Conservation (phyloP, 306 rosid genomes). For the Dalbergia cochinchinensis region DNA sequence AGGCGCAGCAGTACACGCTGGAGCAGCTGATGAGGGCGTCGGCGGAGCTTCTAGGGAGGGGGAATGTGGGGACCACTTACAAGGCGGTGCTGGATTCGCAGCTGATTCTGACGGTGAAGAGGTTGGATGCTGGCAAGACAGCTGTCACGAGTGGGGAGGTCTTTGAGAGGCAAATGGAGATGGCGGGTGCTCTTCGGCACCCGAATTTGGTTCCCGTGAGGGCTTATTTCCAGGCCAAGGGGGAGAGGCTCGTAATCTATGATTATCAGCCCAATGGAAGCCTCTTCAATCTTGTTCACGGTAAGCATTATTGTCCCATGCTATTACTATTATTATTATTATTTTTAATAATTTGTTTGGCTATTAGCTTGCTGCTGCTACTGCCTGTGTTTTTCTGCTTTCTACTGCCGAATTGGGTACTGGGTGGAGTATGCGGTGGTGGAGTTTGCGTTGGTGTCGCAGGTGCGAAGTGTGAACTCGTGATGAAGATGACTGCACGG, state of each 20-base stretch:
- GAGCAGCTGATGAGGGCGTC: constrained; percentile 92
- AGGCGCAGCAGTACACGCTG: constrained; percentile 66
- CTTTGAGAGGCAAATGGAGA: constrained; percentile 78
- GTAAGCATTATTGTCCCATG: constrained; percentile 46
- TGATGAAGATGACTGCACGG: not conserved
- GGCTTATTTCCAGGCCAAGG: constrained; percentile 90
- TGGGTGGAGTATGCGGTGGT: constrained; percentile 5
- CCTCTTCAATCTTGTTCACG: constrained; percentile 87
- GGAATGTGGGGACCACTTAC: constrained; percentile 83
- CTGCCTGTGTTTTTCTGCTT: not conserved
- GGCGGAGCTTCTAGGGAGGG: constrained; percentile 92
- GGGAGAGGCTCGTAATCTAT: constrained; percentile 82
- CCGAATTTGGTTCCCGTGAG: constrained; percentile 85
- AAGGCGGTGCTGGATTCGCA: constrained; percentile 83
- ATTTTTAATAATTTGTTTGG: not conserved
- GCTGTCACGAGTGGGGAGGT: constrained; percentile 58
- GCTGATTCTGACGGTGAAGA: constrained; percentile 78
- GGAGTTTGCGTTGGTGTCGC: not conserved
- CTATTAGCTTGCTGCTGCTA: not conserved
- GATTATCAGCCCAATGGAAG: constrained; percentile 94
- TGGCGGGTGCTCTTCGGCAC: constrained; percentile 71
- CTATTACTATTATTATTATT: not conserved
- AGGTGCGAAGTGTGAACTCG: not conserved
- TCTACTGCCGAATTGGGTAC: constrained; percentile 10
- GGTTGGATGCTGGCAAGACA: constrained; percentile 73